phyloP scores from a whole-genome alignment of 2,329 filamentous ascomycete species.

The Pseudocercospora pini-densiflorae region DNA sequence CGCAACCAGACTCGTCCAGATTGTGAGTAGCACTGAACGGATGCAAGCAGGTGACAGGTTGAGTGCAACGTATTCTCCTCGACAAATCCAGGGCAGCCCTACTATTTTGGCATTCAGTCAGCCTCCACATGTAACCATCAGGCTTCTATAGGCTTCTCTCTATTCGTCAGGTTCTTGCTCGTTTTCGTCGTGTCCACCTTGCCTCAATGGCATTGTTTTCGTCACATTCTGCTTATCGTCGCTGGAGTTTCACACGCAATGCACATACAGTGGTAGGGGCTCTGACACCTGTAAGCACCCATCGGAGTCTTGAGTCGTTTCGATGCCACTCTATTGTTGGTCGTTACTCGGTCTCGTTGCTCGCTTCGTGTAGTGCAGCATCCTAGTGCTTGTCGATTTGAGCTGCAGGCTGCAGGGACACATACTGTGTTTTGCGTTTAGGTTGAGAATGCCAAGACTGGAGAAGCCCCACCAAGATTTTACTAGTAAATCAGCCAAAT shows the following conservation, averaged over 20 bases:
- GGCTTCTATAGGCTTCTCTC: not conserved
- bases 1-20: conserved; percentile 1
- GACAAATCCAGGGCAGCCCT: not conserved
- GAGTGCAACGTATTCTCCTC: conserved; percentile 11
- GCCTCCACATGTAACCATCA: conserved; percentile 10
- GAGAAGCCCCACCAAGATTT: not conserved
- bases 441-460: not conserved
- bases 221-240: conserved; percentile 10
- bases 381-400: not conserved
- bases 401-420: conserved; percentile 6
- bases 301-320: not conserved
- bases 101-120: conserved; percentile 5
- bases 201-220: conserved; percentile 16
- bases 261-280: not conserved
- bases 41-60: conserved; percentile 17
- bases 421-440: no score
- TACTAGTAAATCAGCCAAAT: not conserved
- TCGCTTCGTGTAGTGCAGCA: not conserved
- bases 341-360: not conserved
- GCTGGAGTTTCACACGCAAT: conserved; percentile 7
- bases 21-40: conserved; percentile 6
- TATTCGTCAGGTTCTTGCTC: conserved; percentile 9
- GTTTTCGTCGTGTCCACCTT: conserved; percentile 6
- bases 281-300: conserved; percentile 3
- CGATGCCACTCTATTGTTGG: not conserved